Base-by-base conservation (phyloP, 768 basidiomycete genomes). In the Mycena amicta region DNA sequence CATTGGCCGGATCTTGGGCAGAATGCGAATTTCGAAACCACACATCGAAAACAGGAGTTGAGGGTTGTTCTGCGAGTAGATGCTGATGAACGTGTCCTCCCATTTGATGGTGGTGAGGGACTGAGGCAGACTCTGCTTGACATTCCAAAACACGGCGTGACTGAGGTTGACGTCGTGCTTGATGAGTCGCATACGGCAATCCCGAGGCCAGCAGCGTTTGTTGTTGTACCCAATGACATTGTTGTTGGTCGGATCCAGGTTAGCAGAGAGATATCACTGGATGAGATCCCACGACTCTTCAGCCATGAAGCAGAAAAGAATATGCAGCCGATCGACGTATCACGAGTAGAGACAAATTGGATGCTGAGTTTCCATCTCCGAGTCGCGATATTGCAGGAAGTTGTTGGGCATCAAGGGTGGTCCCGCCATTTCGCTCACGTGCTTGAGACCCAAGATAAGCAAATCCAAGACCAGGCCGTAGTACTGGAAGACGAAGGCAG, bases 201-300 rank as follows among this genome's bases (percentile, higher is more conserved):
- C 97, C 64, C 95, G 85, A 33, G 97, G 97, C 97, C 97, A 99
- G 77, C 97, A 98, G 50, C 94, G 89, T 75, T 96, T 97, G 80
- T 98, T 98, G 78, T 98, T 98, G 75, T 98, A 99, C 1, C 96
- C 97, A 61, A 98, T 96, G 62, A 98, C 92, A 68, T 98, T 98
- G 77, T 98, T 97, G 76, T 98, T 98, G 12, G 92, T 98, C 3
- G 97, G 96, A 74, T 99, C 97, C 3, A 97, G 97, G 69, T 98
- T 95, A 22, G 95, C 96, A 52, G 90, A 93, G 53, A 99, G 85
- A 72, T 98, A 99, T 18, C 97, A 88, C 72, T 99, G 97, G 63
- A 99, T 98, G 55, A 99, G 86, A 71, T 99, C 96, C 46, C 96
- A 83, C 13, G 96, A 89, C 70, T 99, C 97, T 66, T 99, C 97